Conservation (phyloP, 164 flowering plant species). For the Umbilicus rupestris region DNA sequence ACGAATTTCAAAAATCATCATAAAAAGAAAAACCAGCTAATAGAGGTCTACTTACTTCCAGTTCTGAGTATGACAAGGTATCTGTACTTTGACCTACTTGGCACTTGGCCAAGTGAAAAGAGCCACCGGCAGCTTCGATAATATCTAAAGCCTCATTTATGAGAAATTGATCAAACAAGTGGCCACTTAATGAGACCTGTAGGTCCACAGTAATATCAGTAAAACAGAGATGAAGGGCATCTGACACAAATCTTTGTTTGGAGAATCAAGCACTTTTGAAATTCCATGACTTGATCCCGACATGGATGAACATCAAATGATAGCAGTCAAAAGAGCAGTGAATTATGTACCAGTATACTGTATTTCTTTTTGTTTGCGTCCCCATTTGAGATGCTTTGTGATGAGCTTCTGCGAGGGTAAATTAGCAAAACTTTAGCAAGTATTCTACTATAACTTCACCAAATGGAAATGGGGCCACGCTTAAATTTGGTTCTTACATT, state of each 20-base stretch:
- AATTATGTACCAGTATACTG: conserved; percentile 40
- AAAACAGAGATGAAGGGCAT: not conserved
- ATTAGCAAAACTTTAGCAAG: conserved; percentile 7
- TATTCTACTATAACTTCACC: conserved; percentile 5
- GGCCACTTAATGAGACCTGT: conserved; percentile 96
- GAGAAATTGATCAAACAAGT: conserved; percentile 84
- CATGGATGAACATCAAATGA: not conserved
- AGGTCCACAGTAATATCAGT: conserved; percentile 14
- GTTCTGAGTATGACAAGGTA: conserved; percentile 75
- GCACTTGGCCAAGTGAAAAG: conserved; percentile 80
- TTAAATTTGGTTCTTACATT: conserved; percentile 39
- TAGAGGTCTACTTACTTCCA: conserved; percentile 53
- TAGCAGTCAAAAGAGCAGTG: not conserved
- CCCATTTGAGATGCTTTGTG: conserved; percentile 21
- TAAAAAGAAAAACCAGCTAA: not conserved
- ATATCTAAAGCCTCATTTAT: conserved; percentile 94
- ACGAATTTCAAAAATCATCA: not conserved
- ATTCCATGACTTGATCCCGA: not conserved
- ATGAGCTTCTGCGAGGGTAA: conserved; percentile 35
- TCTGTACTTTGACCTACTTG: conserved; percentile 78
- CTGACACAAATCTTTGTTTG: no score
- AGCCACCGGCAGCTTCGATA: conserved; percentile 97
- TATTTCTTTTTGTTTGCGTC: conserved; percentile 37
- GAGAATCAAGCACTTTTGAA: not conserved
- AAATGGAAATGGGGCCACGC: not conserved